phyloP scores from a whole-genome alignment of 2,329 filamentous ascomycete genomes.

The Paraphoma sp. region DNA sequence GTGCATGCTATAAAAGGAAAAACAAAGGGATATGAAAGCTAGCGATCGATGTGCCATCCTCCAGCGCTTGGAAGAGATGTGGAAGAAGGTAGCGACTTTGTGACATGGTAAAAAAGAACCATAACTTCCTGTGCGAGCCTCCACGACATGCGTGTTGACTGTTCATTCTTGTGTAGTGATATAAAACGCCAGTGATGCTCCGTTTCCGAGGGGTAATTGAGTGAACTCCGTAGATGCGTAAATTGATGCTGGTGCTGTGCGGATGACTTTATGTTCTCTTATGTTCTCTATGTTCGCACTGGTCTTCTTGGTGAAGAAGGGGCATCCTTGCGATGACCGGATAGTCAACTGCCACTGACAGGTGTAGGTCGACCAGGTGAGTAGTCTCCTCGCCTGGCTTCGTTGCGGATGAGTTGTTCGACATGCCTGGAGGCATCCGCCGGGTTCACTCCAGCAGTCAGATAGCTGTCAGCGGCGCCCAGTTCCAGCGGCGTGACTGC shows the following conservation, averaged over 20 bases:
- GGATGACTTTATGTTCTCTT: too few relatives aligned
- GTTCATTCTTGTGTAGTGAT: constrained; percentile 17
- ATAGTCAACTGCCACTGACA: constrained; percentile 42
- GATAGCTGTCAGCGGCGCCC: constrained; percentile 53
- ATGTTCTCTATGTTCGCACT: constrained; percentile 1
- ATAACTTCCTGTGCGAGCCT: constrained; percentile 3
- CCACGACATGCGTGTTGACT: neutral
- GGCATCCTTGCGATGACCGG: constrained; percentile 10
- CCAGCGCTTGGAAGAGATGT: constrained; percentile 47
- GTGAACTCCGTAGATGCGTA: constrained; percentile 15
- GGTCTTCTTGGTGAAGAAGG: constrained; percentile 7
- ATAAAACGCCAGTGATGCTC: constrained; percentile 45
- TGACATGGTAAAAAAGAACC: constrained; percentile 15
- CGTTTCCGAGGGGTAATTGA: constrained; percentile 14
- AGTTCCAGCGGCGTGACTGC: constrained; percentile 61
- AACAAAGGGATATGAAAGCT: constrained; percentile 15
- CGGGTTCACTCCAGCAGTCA: constrained; percentile 52
- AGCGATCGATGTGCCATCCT: constrained; percentile 37
- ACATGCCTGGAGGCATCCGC: constrained; percentile 50
- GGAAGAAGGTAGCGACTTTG: constrained; percentile 21
- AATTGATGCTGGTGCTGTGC: constrained; percentile 2
- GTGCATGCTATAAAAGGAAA: constrained; percentile 14
- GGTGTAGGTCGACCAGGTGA: constrained; percentile 37
- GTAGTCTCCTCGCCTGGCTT: constrained; percentile 46
- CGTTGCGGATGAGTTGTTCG: constrained; percentile 56